Conservation (phyloP, 352 stramenopile genomes). For the Thalassiosira livingstoniorum region DNA sequence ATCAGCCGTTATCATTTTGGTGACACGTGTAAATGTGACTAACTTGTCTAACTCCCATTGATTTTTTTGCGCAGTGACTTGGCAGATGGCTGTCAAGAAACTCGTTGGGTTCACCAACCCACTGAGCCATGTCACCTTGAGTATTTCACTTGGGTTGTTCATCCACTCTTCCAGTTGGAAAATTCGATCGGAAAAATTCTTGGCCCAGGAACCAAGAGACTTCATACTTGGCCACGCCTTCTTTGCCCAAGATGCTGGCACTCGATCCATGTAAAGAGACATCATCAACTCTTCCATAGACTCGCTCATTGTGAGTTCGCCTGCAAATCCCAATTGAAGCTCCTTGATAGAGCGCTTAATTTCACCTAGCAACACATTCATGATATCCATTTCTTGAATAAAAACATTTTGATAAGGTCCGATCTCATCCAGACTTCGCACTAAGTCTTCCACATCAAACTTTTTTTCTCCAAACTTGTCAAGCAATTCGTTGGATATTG, state of each 20-base stretch:
- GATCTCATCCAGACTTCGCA: constrained; percentile 92
- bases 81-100: constrained; percentile 97
- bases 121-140: constrained; percentile 94
- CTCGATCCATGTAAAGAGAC: constrained; percentile 90
- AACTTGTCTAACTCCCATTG: constrained; percentile 96
- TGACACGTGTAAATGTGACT: constrained; percentile 96
- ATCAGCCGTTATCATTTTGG: constrained; percentile 91
- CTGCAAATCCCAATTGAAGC: constrained; percentile 95
- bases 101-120: constrained; percentile 96
- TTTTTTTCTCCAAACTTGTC: constrained; percentile 96
- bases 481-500: constrained; percentile 92
- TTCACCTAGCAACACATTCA: constrained; percentile 95
- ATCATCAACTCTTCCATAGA: constrained; percentile 96
- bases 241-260: constrained; percentile 95
- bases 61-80: constrained; percentile 97
- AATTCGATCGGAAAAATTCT: constrained; percentile 92
- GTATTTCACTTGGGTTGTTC: constrained; percentile 95
- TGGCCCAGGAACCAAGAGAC: constrained; percentile 92
- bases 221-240: constrained; percentile 93
- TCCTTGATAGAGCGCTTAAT: constrained; percentile 96
- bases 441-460: constrained; percentile 97
- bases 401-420: constrained; percentile 97
- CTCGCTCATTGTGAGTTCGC: constrained; percentile 97
- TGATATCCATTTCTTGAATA: constrained; percentile 97
- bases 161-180: constrained; percentile 96